Percentiles rank a stretch among this genome's conserved stretches.
These are phyloP conservation scores for Fusarium stilboides DNA, from an alignment of 2,329 filamentous ascomycete genomes.

Conservation along the genomic window DNA sequence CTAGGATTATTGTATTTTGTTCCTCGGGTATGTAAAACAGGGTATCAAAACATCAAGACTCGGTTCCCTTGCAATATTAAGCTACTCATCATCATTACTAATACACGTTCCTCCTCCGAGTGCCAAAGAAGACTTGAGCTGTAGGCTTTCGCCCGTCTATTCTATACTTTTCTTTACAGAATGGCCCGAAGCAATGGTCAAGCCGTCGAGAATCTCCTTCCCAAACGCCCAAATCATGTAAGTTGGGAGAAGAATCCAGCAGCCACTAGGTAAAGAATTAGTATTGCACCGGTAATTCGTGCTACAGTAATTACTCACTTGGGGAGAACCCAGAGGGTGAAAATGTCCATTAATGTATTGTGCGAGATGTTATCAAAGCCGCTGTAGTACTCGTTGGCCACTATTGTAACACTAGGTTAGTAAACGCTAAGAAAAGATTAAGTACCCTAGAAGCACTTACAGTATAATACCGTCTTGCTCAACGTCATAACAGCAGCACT, in stretches of 20 bases:
- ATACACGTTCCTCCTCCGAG: not conserved
- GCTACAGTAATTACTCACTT: conserved; percentile 61
- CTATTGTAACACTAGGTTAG: conserved; percentile 50
- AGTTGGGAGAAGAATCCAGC: conserved; percentile 68
- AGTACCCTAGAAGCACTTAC: conserved; percentile 56
- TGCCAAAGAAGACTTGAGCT: not conserved
- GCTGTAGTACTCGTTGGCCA: conserved; percentile 70
- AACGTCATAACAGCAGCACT: conserved; percentile 72
- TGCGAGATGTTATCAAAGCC: conserved; percentile 72
- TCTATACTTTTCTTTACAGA: conserved; percentile 37
- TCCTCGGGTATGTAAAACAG: not conserved
- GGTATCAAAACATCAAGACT: not conserved
- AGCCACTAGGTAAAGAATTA: conserved; percentile 58
- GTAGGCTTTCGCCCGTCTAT: not conserved
- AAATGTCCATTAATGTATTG: conserved; percentile 61
- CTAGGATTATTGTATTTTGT: too few relatives aligned
- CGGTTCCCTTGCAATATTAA: not conserved
- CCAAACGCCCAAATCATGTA: conserved; percentile 68
- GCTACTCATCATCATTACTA: conserved; percentile 26
- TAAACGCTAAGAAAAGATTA: accelerated
- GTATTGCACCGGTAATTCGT: not conserved
- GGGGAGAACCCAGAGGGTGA: conserved; percentile 71
- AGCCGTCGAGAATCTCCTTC: conserved; percentile 63
- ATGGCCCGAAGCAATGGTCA: conserved; percentile 57
- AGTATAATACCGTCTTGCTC: conserved; percentile 74